Percentiles rank a stretch among this genome's conserved stretches.
Evolutionary conservation across 192 early-diverging fungal species (phyloP).

Genomic region (Podila clonocystis): DNA sequence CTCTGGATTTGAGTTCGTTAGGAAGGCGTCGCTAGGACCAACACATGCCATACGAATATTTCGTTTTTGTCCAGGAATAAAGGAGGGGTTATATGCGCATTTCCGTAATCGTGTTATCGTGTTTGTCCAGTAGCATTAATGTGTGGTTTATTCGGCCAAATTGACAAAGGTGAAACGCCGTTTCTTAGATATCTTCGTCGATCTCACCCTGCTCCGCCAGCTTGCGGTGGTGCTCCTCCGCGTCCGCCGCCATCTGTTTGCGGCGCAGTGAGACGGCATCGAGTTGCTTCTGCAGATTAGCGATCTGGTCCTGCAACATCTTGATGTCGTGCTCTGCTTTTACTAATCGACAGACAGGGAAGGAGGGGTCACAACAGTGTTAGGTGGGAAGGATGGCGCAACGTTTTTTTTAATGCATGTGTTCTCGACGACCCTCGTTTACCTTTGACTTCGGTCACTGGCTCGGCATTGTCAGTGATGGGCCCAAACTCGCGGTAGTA

Average conservation of each 20-base stretch:
- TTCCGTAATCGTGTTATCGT: neutral
- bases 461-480: slow-evolving; percentile 11
- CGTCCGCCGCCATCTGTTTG: slow-evolving; percentile 41
- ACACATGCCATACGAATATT: neutral
- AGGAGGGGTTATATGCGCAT: no score
- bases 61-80: slow-evolving; percentile 15
- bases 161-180: no score
- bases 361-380: neutral
- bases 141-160: no score
- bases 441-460: slow-evolving; percentile 35
- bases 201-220: slow-evolving; percentile 12
- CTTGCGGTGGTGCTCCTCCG: slow-evolving; percentile 34
- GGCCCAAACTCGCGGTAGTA: slow-evolving; percentile 40
- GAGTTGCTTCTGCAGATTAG: slow-evolving; percentile 33
- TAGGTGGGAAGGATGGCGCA: neutral
- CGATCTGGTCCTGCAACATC: slow-evolving; percentile 40
- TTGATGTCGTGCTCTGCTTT: slow-evolving; percentile 39
- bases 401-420: no score
- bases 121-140: no score
- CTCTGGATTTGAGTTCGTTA: slow-evolving; percentile 46
- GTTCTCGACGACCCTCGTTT: neutral
- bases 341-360: slow-evolving; percentile 2
- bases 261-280: slow-evolving; percentile 39
- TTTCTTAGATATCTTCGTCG: slow-evolving; percentile 1
- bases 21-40: slow-evolving; percentile 13